These are phyloP conservation scores for Pseudovirgaria hyperparasitica DNA, from an alignment of 2,329 filamentous ascomycete species.

Conservation along the genomic window DNA sequence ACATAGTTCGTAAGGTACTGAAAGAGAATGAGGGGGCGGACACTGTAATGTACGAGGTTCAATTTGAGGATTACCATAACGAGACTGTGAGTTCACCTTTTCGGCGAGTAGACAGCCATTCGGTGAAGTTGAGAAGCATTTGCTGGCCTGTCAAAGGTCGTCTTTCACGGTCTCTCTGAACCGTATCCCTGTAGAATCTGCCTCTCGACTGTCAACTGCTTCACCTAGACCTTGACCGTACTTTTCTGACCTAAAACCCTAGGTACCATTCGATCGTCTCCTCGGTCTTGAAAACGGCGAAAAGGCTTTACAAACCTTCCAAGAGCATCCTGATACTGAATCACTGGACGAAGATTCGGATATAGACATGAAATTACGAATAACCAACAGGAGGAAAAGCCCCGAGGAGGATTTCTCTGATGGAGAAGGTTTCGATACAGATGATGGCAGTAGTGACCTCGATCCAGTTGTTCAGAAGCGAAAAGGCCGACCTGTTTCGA, in stretches of 20 bases:
- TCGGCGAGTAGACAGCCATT: constrained; percentile 1
- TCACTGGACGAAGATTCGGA: too few species aligned
- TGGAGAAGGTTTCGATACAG: too few species aligned
- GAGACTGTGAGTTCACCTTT: constrained; percentile 27
- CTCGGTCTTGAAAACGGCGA: constrained; percentile 33
- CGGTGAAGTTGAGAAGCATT: neutral
- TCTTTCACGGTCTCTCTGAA: neutral
- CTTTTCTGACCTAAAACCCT: neutral
- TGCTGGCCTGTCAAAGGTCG: constrained; percentile 1
- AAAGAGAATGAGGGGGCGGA: constrained; percentile 20
- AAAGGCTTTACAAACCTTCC: constrained; percentile 31
- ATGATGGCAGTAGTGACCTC: too few species aligned
- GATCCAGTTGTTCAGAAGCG: too few species aligned
- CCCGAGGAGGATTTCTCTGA: too few species aligned
- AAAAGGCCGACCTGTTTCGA: too few species aligned
- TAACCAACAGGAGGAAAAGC: too few species aligned
- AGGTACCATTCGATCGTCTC: constrained; percentile 36
- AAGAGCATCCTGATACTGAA: constrained; percentile 9
- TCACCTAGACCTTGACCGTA: neutral
- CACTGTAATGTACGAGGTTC: constrained; percentile 27
- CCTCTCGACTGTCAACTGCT: neutral
- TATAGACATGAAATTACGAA: too few species aligned
- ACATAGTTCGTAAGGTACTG: constrained; percentile 27
- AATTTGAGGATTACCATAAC: constrained; percentile 25
- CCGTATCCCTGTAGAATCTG: neutral